A percentile compares a stretch with the other conserved stretches of the same genome.
Conservation (phyloP, 306 rosid species). For the Coriaria nepalensis region DNA sequence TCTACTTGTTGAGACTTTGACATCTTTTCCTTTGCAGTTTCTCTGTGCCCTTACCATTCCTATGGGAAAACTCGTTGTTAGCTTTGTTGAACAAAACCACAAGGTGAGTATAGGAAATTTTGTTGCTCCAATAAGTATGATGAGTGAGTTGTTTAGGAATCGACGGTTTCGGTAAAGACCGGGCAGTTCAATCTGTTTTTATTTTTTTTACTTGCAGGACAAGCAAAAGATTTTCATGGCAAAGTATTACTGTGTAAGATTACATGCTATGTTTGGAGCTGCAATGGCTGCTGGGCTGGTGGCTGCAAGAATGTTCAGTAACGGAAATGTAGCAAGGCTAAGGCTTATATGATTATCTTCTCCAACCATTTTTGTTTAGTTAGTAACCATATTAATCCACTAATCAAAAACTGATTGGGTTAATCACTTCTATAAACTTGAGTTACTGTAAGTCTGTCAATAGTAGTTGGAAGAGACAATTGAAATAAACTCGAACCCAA, state of each 20-base stretch:
- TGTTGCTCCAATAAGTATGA: background rate
- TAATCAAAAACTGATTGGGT: no score
- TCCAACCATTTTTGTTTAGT: no score
- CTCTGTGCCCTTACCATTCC: slow-evolving; percentile 65
- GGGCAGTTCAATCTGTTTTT: no score
- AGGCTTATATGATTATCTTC: no score
- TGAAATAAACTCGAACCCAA: no score
- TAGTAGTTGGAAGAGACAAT: no score
- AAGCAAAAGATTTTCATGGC: slow-evolving; percentile 85
- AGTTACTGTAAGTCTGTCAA: no score
- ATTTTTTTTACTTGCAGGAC: slow-evolving; percentile 34
- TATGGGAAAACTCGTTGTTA: slow-evolving; percentile 49
- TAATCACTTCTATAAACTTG: no score
- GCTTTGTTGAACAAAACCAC: slow-evolving; percentile 65
- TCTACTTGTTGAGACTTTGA: background rate
- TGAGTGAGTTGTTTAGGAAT: no score
- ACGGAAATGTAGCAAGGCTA: slow-evolving; percentile 7
- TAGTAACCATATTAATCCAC: no score
- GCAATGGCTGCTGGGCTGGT: slow-evolving; percentile 73
- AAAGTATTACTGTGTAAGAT: slow-evolving; percentile 74
- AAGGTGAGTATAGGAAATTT: slow-evolving; percentile 26
- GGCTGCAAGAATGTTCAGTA: slow-evolving; percentile 30
- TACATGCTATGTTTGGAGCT: slow-evolving; percentile 71
- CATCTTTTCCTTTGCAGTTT: slow-evolving; percentile 29
- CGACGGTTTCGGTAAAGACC: no score